Conservation (phyloP, 768 basidiomycete species). For the Harrya chromipes region DNA sequence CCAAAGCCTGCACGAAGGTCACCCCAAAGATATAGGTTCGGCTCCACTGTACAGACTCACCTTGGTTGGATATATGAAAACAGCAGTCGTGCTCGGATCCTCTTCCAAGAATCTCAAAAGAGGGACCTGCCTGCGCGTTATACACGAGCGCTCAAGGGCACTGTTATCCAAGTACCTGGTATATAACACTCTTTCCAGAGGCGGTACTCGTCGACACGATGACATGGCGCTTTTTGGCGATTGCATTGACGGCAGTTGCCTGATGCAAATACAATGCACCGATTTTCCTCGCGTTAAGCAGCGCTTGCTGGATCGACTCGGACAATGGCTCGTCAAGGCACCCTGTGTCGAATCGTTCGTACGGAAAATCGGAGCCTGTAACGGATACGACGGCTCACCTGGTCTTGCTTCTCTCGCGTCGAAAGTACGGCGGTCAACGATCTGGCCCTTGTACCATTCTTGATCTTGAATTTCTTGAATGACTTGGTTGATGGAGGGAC, state of each 20-base stretch:
- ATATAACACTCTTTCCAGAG: slow-evolving; percentile 86
- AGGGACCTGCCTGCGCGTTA: slow-evolving; percentile 51
- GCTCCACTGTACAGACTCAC: slow-evolving; percentile 29
- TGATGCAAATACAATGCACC: slow-evolving; percentile 66
- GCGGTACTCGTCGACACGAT: slow-evolving; percentile 91
- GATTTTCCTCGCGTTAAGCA: slow-evolving; percentile 60
- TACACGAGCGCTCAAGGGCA: neutral
- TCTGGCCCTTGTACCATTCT: slow-evolving; percentile 70
- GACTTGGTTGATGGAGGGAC: slow-evolving; percentile 57
- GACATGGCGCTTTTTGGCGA: slow-evolving; percentile 59
- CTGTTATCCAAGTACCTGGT: slow-evolving; percentile 55
- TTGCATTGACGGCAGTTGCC: slow-evolving; percentile 63
- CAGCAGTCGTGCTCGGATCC: slow-evolving; percentile 59
- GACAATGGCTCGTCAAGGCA: slow-evolving; percentile 58
- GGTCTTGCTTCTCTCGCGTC: slow-evolving; percentile 49
- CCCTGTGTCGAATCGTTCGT: slow-evolving; percentile 30
- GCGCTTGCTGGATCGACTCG: slow-evolving; percentile 48
- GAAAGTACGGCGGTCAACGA: slow-evolving; percentile 53
- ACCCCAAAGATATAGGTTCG: neutral
- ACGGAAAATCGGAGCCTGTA: too few species aligned
- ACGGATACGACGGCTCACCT: slow-evolving; percentile 38
- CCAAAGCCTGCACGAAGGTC: slow-evolving; percentile 59
- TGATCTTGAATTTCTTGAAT: slow-evolving; percentile 56
- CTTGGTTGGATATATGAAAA: slow-evolving; percentile 91
- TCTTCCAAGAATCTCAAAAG: slow-evolving; percentile 63